Base-by-base conservation (phyloP, 2,329 filamentous ascomycete genomes). In the Volutella citrinella region DNA sequence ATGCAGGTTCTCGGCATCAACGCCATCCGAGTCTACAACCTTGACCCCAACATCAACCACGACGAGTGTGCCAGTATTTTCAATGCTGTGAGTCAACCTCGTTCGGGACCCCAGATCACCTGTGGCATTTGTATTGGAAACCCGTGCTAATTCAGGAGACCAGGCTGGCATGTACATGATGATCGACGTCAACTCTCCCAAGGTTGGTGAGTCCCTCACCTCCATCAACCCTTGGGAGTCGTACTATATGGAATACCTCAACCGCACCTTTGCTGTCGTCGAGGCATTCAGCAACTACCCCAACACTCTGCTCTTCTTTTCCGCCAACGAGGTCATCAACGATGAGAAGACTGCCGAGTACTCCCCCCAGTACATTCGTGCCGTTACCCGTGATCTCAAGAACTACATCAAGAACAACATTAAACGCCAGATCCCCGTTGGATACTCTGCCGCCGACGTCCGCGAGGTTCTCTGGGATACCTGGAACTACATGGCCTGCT, bases 391-490 rank as follows among this genome's bases (percentile, higher is more conserved):
- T 54, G 85, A 90, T 62, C 71, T 90, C 59, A 88, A 87, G 72
- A 82, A 81, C 58, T 90, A 90, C 69, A 81, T 89, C 65, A 77
- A 80, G 63, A 81, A 80, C 55, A 78, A 84, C 55, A 67, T 76
- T 40, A 71, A 78, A 55, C 82, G 85, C 49, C 50, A 65, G 40
- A 84, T 90, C 46, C 84, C 85, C 15, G 82, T 89, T 38, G 85
- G 85, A 27, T 90, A 90, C 71, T 88, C 84, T 7, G 85, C 85
- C 40, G 85, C 85, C 30, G 85, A 90, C 57, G 86, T 91, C 26
- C 81, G 85, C 40, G 65, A 75, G 3, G 78, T 87, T 26, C 75
- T 90, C 16, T 70, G 81, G 56, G 86, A 90, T 52, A 83, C 77
- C 34, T 89, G 75, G 77, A 79, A 84, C 57, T 90, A 86, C 65